Percentiles rank a stretch among this genome's conserved stretches.
Evolutionary conservation across 805 yeast genomes (phyloP).

Genomic region (Hanseniaspora nectarophila): DNA sequence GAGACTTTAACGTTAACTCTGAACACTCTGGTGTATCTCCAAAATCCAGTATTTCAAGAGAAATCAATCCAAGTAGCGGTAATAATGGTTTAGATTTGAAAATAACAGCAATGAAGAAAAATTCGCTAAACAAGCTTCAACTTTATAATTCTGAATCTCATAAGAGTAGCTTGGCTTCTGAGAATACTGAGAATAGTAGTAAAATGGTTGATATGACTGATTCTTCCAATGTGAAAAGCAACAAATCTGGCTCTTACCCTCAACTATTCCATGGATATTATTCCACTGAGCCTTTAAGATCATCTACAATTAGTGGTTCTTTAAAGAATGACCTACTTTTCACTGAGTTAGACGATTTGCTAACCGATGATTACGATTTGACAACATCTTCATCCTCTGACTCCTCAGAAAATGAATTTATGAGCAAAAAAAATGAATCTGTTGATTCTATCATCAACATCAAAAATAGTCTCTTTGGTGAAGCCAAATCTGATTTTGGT

Average conservation of each 20-base stretch:
- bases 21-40: constrained; percentile 14
- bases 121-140: constrained; percentile 7
- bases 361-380: constrained; percentile 6
- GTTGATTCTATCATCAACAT: not conserved
- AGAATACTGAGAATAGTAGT: not conserved
- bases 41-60: constrained; percentile 13
- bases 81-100: constrained; percentile 10
- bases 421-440: not conserved
- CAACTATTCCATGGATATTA: not conserved
- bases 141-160: not conserved
- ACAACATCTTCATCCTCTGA: constrained; percentile 8
- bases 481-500: not conserved
- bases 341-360: constrained; percentile 4
- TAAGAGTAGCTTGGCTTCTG: not conserved
- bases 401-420: not conserved
- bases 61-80: not conserved
- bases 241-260: not conserved
- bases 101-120: constrained; percentile 14
- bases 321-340: not conserved
- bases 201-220: not conserved
- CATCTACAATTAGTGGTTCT: not conserved
- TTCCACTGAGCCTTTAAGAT: not conserved
- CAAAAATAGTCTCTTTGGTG: not conserved
- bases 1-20: not conserved
- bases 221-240: not conserved